These are phyloP conservation scores for Truncatella angustata DNA, from an alignment of 2,329 filamentous ascomycete genomes.

Conservation along the genomic window DNA sequence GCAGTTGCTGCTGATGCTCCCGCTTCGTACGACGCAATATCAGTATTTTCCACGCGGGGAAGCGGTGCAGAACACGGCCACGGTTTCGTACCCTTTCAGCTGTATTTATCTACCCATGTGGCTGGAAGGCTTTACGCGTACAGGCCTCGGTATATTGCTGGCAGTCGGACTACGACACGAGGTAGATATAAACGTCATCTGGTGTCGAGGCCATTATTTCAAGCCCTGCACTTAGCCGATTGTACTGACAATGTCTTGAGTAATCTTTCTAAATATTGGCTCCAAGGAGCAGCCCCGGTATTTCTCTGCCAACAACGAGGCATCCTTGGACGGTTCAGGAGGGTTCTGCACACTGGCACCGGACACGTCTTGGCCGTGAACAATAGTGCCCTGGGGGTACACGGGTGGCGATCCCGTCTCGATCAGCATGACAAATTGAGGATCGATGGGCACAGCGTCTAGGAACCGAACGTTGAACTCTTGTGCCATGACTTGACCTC, in stretches of 20 bases:
- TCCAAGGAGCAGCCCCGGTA: conserved; percentile 70
- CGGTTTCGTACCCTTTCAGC: no score
- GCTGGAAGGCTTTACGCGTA: no score
- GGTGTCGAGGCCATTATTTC: background rate
- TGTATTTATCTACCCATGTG: no score
- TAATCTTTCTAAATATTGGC: conserved; percentile 66
- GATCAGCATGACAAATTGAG: conserved; percentile 83
- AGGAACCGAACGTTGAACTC: conserved; percentile 84
- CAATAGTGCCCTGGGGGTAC: conserved; percentile 67
- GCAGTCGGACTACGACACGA: no score
- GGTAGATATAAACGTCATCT: no score
- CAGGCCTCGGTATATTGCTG: no score
- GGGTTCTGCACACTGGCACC: no score
- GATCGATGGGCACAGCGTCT: conserved; percentile 87
- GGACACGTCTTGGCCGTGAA: conserved; percentile 58
- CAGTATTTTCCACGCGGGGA: no score
- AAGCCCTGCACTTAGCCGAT: conserved; percentile 22
- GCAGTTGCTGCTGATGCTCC: no score
- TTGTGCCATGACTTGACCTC: conserved; percentile 82
- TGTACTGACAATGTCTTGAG: conserved; percentile 46
- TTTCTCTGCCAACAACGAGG: conserved; percentile 62
- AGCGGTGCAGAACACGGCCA: no score
- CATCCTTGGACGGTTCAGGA: conserved; percentile 35
- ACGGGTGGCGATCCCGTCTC: conserved; percentile 67
- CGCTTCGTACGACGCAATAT: no score